A percentile compares a stretch with the other conserved stretches of the same genome.
Evolutionary conservation across 352 stramenopile genomes (phyloP).

Genomic region (Phytophthora hybrid): DNA sequence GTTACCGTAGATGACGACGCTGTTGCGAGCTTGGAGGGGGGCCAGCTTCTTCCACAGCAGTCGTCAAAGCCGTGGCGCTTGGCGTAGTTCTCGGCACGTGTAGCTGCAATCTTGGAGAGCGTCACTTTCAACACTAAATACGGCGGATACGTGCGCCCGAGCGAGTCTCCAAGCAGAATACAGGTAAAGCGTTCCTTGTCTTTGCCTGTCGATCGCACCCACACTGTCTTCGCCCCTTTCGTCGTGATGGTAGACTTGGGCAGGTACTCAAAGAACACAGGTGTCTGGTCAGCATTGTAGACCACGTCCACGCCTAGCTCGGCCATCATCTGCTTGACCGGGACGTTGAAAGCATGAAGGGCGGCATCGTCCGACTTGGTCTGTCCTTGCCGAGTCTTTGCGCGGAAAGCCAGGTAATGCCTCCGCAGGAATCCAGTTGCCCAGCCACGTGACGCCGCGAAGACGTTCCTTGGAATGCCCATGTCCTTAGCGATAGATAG

Average conservation of each 20-base stretch:
- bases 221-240: constrained; percentile 12
- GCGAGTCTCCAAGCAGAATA: constrained; percentile 18
- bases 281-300: constrained; percentile 31
- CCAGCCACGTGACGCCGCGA: too few relatives aligned
- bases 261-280: constrained; percentile 26
- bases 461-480: too few relatives aligned
- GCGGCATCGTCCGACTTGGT: neutral
- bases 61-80: neutral
- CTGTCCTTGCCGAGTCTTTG: neutral
- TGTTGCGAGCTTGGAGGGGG: neutral
- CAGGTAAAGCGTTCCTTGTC: constrained; percentile 24
- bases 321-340: neutral
- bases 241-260: constrained; percentile 7
- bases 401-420: neutral
- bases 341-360: neutral
- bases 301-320: constrained; percentile 5
- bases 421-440: too few relatives aligned
- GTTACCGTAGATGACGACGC: constrained; percentile 14
- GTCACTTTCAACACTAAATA: neutral
- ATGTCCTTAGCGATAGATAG: too few relatives aligned
- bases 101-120: neutral
- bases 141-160: neutral
- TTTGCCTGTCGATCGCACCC: constrained; percentile 5
- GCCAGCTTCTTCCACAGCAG: neutral
- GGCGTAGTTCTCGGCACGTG: neutral